A percentile compares a stretch with the other conserved stretches of the same genome.
These are phyloP conservation scores for Rhamnella rubrinervis DNA, from an alignment of 331 rosid genomes.

Conservation along the genomic window DNA sequence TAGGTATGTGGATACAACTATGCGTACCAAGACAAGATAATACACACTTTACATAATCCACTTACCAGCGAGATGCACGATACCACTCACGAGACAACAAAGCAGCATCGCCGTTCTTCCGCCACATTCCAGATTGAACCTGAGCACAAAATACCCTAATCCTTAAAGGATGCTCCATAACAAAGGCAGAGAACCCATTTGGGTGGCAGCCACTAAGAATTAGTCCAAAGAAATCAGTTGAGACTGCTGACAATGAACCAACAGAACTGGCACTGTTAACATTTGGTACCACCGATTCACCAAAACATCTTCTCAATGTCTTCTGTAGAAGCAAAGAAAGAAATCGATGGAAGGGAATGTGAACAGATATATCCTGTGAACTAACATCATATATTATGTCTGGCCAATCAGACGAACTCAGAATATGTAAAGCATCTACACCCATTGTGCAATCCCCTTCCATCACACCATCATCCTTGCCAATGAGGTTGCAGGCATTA, in stretches of 20 bases:
- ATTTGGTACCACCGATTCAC: constrained; percentile 49
- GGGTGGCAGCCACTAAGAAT: constrained; percentile 85
- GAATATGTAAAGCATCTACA: constrained; percentile 47
- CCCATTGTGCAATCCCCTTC: constrained; percentile 63
- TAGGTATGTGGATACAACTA: too few species aligned
- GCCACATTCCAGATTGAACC: constrained; percentile 98
- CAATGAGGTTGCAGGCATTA: constrained; percentile 29
- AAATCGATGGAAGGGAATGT: constrained; percentile 82
- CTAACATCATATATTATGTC: constrained; percentile 82
- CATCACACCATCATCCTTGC: constrained; percentile 43
- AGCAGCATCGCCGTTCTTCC: constrained; percentile 87
- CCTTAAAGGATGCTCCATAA: constrained; percentile 96
- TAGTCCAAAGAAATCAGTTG: constrained; percentile 62
- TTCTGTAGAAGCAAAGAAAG: constrained; percentile 82
- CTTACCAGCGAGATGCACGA: constrained; percentile 85
- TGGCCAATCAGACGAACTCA: constrained; percentile 85
- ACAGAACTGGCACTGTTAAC: constrained; percentile 37
- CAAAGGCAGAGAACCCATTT: constrained; percentile 81
- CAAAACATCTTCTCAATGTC: constrained; percentile 66
- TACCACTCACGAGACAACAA: constrained; percentile 77
- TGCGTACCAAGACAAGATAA: too few species aligned
- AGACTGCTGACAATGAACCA: constrained; percentile 40
- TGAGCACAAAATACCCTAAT: constrained; percentile 93
- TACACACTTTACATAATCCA: constrained; percentile 1
- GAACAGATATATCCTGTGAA: constrained; percentile 79